Evolutionary conservation across 108 stramenopile species (phyloP).

Genomic region (Epithemia pelagica): DNA sequence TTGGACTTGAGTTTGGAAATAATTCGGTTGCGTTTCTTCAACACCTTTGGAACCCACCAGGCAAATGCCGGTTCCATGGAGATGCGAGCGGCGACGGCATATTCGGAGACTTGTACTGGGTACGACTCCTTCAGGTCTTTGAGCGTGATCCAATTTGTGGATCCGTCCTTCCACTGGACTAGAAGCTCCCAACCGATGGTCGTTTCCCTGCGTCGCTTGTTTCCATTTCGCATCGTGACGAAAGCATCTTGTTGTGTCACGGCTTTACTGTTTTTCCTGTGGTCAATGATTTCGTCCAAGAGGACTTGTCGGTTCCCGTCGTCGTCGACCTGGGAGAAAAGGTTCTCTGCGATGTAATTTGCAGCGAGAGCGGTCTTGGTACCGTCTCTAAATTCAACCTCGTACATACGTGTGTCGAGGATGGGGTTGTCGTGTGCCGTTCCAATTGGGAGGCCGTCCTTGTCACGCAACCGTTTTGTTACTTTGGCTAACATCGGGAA

Average conservation of each 20-base stretch:
- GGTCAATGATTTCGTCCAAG: neutral
- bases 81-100: constrained; percentile 12
- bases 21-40: constrained; percentile 21
- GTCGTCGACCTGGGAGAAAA: constrained; percentile 12
- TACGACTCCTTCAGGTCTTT: constrained; percentile 19
- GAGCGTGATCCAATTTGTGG: constrained; percentile 9
- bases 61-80: constrained; percentile 15
- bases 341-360: constrained; percentile 26
- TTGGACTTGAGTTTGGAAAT: constrained; percentile 9
- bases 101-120: constrained; percentile 20
- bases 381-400: constrained; percentile 16
- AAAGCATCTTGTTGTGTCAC: neutral
- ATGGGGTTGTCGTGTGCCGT: constrained; percentile 9
- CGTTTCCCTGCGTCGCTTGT: constrained; percentile 14
- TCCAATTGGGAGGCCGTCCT: constrained; percentile 14
- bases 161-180: constrained; percentile 34
- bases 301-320: constrained; percentile 7
- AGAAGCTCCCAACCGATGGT: constrained; percentile 43
- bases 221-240: neutral
- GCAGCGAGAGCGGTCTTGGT: constrained; percentile 5
- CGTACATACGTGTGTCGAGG: constrained; percentile 18
- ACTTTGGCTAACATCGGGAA: constrained; percentile 5
- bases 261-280: neutral
- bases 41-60: constrained; percentile 38
- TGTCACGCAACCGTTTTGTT: neutral